Conservation (phyloP, 2,329 filamentous ascomycete genomes). For the Pseudogymnoascus sp. region DNA sequence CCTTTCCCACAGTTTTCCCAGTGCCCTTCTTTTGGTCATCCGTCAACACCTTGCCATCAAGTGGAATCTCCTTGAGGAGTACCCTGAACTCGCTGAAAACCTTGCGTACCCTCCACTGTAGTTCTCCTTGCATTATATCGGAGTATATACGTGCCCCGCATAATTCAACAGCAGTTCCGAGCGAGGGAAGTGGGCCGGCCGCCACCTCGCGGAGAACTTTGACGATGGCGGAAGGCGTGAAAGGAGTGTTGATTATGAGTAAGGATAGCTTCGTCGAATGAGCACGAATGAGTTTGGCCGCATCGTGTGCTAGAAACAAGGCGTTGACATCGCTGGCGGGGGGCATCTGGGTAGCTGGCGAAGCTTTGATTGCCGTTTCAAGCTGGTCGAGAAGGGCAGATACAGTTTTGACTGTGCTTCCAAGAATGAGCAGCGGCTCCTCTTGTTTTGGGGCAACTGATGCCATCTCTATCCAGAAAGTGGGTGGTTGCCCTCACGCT, state of each 20-base stretch:
- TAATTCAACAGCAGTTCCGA: conserved; percentile 62
- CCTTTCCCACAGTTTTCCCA: conserved; percentile 32
- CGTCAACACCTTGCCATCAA: conserved; percentile 45
- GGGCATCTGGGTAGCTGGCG: conserved; percentile 8
- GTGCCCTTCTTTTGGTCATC: conserved; percentile 39
- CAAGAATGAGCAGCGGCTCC: conserved; percentile 1
- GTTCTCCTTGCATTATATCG: conserved; percentile 51
- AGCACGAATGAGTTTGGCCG: conserved; percentile 65
- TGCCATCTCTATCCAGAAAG: background rate
- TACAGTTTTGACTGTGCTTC: conserved; percentile 18
- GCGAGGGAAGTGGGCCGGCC: conserved; percentile 61
- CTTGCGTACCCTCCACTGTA: conserved; percentile 49
- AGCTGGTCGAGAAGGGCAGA: conserved; percentile 21
- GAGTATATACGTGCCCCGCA: conserved; percentile 57
- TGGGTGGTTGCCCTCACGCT: background rate
- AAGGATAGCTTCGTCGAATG: conserved; percentile 84
- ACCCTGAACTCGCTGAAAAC: conserved; percentile 54
- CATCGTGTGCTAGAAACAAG: conserved; percentile 62
- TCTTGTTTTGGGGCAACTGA: background rate
- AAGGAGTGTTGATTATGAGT: conserved; percentile 76
- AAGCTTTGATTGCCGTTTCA: conserved; percentile 13
- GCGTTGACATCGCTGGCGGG: conserved; percentile 36
- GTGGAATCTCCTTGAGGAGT: conserved; percentile 52
- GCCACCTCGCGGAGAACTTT: conserved; percentile 66
- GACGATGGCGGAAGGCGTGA: conserved; percentile 67